These are phyloP conservation scores for Alectoria sarmentosa DNA, from an alignment of 495 filamentous ascomycete species.

Conservation along the genomic window DNA sequence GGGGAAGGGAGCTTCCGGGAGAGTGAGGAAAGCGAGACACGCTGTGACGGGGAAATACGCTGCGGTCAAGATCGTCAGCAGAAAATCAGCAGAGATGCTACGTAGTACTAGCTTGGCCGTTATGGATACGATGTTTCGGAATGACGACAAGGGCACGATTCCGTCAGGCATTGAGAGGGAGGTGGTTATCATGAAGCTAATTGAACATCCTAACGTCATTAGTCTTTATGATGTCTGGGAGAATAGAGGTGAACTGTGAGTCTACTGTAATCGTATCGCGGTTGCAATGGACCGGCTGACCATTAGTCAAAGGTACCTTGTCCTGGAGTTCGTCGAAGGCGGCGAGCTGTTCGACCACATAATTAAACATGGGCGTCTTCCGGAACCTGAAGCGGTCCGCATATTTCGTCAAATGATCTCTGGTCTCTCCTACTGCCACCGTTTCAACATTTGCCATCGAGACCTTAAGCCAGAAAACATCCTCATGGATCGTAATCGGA, in stretches of 20 bases:
- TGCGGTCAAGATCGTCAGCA: constrained; percentile 90
- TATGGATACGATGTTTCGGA: constrained; percentile 49
- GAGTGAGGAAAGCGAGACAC: constrained; percentile 78
- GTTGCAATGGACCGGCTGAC: constrained; percentile 9
- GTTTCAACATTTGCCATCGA: constrained; percentile 89
- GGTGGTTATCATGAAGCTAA: constrained; percentile 91
- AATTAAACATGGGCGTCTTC: constrained; percentile 54
- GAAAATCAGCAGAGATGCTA: constrained; percentile 59
- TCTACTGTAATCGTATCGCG: constrained; percentile 13
- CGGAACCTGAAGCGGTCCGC: constrained; percentile 71
- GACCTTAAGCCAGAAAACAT: constrained; percentile 98
- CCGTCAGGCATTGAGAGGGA: constrained; percentile 86
- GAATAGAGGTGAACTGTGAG: constrained; percentile 85
- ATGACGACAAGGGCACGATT: constrained; percentile 55
- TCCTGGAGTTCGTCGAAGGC: constrained; percentile 88
- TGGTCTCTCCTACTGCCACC: constrained; percentile 87
- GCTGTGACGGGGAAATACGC: constrained; percentile 56
- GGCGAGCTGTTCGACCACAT: constrained; percentile 88
- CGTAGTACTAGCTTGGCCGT: constrained; percentile 70
- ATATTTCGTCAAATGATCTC: constrained; percentile 90
- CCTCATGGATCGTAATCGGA: constrained; percentile 59
- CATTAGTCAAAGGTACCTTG: constrained; percentile 63
- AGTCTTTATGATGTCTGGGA: constrained; percentile 94
- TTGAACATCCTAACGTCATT: constrained; percentile 89
- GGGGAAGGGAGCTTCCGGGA: constrained; percentile 75